Evolutionary conservation across 768 basidiomycete species (phyloP).

Genomic region (Podaxis sp.): DNA sequence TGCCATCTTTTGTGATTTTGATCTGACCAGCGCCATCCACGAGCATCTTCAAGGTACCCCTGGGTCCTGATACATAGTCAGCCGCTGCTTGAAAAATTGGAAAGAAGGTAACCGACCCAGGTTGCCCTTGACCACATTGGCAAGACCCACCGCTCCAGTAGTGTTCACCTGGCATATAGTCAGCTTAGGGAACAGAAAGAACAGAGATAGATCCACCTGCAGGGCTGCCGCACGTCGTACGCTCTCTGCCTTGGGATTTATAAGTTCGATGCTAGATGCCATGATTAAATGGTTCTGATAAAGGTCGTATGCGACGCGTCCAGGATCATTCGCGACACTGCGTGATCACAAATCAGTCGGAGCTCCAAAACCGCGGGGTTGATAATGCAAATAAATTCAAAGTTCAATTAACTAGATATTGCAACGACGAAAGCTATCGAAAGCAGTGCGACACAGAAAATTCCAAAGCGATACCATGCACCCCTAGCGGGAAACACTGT

Average conservation of each 20-base stretch:
- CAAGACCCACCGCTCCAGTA: slow-evolving; percentile 95
- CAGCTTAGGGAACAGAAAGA: slow-evolving; percentile 6
- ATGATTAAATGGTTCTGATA: slow-evolving; percentile 34
- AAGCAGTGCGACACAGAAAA: slow-evolving; percentile 10
- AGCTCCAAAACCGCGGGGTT: background rate
- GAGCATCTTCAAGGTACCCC: slow-evolving; percentile 99
- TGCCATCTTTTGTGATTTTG: slow-evolving; percentile 99
- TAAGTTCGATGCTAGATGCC: slow-evolving; percentile 86
- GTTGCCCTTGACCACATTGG: slow-evolving; percentile 96
- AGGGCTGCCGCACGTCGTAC: slow-evolving; percentile 87
- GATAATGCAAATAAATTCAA: background rate
- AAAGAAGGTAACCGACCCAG: slow-evolving; percentile 58
- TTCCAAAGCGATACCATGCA: slow-evolving; percentile 1
- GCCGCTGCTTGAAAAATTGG: background rate
- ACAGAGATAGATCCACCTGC: slow-evolving; percentile 57
- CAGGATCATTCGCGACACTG: slow-evolving; percentile 5
- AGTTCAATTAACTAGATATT: background rate
- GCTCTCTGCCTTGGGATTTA: slow-evolving; percentile 96
- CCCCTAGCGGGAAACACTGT: background rate
- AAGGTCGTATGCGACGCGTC: slow-evolving; percentile 8
- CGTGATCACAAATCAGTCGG: slow-evolving; percentile 13
- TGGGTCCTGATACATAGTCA: slow-evolving; percentile 59
- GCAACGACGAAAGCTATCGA: slow-evolving; percentile 9
- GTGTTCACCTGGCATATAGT: slow-evolving; percentile 69
- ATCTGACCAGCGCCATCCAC: slow-evolving; percentile 98